Evolutionary conservation across 2,329 filamentous ascomycete species (phyloP), one percentile per base, ranked within the genome.

Genomic region (Scedosporium aurantiacum): DNA sequence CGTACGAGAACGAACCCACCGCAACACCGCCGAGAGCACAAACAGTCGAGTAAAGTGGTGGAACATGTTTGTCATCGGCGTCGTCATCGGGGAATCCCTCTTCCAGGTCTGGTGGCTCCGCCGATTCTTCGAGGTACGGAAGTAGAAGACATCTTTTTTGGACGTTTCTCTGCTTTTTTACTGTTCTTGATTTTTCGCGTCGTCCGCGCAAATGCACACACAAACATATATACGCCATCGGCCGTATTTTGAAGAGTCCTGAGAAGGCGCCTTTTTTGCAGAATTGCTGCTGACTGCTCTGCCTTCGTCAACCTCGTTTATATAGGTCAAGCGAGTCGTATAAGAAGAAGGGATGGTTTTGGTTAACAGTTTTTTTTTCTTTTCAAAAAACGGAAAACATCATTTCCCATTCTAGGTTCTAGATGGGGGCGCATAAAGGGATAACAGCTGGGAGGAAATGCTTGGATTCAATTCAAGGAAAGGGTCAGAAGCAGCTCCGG

Each of bases 81-180:
- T 97, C 58, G 83, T 99, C 65, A 81, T 95, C 66, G 91, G 89
- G 69, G 91, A 97, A 79, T 94, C 91, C 64, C 79, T 97, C 67
- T 99, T 99, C 81, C 94, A 99, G 79, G 93, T 99, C 66, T 99
- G 94, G 93, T 99, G 94, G 92, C 77, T 99, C 73, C 94, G 96
- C 79, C 85, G 94, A 72, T 99, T 99, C 83, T 97, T 97, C 72
- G 92, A 97, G 86, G 85, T 89, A 61, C 60, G 60, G 32, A 61
- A 61, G 54, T 61, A 61, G 60, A 57, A 16, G 28, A 32, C 28
- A 28, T 57, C 41, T 59, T 27, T 21, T 59, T n/a, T 14, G 57
- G 21, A 25, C 25, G 16, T 59, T 27, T n/a, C 23, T 45, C 25
- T 43, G 57, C 37, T 59, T 58, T 59, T 47, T 59, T 18, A 37